phyloP scores from a whole-genome alignment of 2,329 filamentous ascomycete species.

The Scleromitrula shiraiana region DNA sequence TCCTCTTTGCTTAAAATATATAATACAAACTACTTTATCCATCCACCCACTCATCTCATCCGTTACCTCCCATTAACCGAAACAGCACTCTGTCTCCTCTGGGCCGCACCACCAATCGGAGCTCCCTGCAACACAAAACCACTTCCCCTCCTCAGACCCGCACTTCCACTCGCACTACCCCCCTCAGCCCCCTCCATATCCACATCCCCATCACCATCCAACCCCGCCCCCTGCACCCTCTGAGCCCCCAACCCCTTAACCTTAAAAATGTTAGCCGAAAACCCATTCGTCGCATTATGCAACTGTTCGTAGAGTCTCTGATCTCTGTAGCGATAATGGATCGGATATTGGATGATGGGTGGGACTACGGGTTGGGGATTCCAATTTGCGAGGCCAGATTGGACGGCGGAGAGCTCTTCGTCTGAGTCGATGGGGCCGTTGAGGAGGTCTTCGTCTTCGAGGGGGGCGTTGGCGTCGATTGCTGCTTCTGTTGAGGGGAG shows the following conservation, averaged over 20 bases:
- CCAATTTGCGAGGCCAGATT: constrained; percentile 69
- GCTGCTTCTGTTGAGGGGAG: constrained; percentile 65
- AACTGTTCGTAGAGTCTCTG: constrained; percentile 58
- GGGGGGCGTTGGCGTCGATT: constrained; percentile 84
- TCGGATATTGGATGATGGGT: constrained; percentile 52
- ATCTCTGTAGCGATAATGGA: constrained; percentile 55
- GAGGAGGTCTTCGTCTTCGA: constrained; percentile 76
- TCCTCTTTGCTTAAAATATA: too few species aligned
- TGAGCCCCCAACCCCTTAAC: constrained; percentile 48
- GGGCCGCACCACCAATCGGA: constrained; percentile 1
- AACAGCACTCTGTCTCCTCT: not conserved
- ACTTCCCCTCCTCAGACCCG: not conserved
- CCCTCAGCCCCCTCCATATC: constrained; percentile 32
- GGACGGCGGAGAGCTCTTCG: constrained; percentile 84
- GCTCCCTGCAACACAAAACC: not conserved
- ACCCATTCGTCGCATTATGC: constrained; percentile 57
- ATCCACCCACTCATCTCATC: too few species aligned
- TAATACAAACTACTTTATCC: too few species aligned
- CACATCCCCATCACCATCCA: constrained; percentile 44
- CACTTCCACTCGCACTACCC: not conserved
- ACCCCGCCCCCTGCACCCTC: constrained; percentile 40
- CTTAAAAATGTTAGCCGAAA: constrained; percentile 56
- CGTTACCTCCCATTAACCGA: constrained; percentile 1
- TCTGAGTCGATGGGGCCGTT: constrained; percentile 83
- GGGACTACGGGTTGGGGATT: constrained; percentile 70